Percentiles rank a stretch among this genome's conserved stretches.
phyloP scores from a whole-genome alignment of 2,329 filamentous ascomycete species.

The Colletotrichum sp. region DNA sequence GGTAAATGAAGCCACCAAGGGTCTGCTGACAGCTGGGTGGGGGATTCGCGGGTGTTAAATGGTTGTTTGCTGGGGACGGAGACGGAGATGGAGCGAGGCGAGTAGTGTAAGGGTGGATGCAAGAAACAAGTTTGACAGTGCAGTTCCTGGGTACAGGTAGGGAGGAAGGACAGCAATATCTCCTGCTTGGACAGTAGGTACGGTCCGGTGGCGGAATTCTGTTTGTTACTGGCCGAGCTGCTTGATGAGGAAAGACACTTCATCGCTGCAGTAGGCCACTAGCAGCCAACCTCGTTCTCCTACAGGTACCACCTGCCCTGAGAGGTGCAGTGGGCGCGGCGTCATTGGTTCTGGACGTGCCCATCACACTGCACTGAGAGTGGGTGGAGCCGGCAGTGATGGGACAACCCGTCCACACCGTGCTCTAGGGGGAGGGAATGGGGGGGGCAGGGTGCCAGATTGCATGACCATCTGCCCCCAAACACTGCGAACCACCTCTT shows the following conservation, averaged over 20 bases:
- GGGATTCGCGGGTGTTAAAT: constrained; percentile 16
- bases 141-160: neutral
- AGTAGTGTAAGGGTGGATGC: neutral
- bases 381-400: neutral
- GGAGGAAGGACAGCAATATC: neutral
- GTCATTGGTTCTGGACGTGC: neutral
- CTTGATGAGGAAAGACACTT: neutral
- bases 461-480: neutral
- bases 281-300: neutral
- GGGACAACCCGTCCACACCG: neutral
- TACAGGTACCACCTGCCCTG: neutral
- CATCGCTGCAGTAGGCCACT: neutral
- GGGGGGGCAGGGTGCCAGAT: neutral
- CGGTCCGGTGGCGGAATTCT: neutral
- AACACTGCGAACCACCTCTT: neutral
- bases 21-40: neutral
- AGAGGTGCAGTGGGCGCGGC: neutral
- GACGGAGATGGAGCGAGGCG: neutral
- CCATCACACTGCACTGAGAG: neutral
- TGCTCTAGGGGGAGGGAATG: neutral
- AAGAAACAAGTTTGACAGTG: constrained; percentile 2
- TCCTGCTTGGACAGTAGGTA: neutral
- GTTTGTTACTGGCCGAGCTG: neutral
- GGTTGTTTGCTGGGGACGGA: constrained; percentile 13
- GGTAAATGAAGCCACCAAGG: neutral